Base-by-base conservation (phyloP, 805 yeast genomes). In the Debaryomyces tyrocola region DNA sequence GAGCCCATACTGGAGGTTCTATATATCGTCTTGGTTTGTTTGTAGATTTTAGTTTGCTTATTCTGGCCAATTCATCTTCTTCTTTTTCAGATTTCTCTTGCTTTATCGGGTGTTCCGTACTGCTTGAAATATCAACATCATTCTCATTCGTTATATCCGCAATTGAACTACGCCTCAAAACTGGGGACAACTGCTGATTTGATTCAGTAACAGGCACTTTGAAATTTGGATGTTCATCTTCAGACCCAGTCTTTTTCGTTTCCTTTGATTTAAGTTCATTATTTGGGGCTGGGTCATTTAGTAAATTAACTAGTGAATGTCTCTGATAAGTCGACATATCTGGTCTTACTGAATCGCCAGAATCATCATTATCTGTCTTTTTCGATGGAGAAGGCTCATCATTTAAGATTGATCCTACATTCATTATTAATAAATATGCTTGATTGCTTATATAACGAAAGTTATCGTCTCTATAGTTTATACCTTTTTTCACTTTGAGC, bases 1-100 rank as follows among this genome's bases (percentile, higher is more conserved):
- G 84, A 0, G 96, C 96, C 96, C 96, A 90, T 4, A 82, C 73
- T 4, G 96, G 96, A 3, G 87, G 87, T 39, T 67, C 72, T 11
- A 65, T 64, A 62, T 86, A 86, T 54, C 87, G 68, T 45, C 65
- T 77, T 1, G 94, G 91, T 63, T 84, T 83, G 3, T 54, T 46
- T 6, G 56, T 49, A 15, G 49, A 44, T 28, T 56, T 53, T 43
- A 62, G 53, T 46, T 55, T 52, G 45, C 57, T 53, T 37, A 66
- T 48, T 52, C 52, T 61, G 27, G 49, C 41, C 31, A 69, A 50
- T 57, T 72, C 69, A 55, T 56, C 56, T 43, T 52, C 66, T n/a
- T 28, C 18, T 46, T 21, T 54, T 55, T 39, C 57, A 49, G 3
- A 56, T 57, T 42, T 57, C 57, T 28, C 60, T 55, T 15, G 11